Base-by-base conservation (phyloP, 1,284 basidiomycete species). In the Clitocybe nebularis region DNA sequence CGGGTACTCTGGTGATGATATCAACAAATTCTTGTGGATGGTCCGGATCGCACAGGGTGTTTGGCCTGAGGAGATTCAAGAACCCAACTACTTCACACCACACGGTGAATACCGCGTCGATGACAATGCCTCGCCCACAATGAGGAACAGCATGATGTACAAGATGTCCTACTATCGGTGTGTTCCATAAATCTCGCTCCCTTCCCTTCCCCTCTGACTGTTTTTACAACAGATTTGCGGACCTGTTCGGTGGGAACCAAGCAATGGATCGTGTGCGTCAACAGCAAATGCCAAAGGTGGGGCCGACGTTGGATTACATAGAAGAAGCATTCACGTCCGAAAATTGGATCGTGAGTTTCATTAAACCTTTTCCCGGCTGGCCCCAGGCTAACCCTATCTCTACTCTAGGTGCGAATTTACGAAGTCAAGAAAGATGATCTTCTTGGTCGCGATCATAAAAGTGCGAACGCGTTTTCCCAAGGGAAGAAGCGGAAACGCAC, bases 11-110 rank as follows among this genome's bases (percentile, higher is more conserved):
- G 96, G 96, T 10, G 96, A 99, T 66, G 96, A 99, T 63, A 92
- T 99, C 71, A 99, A 99, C 82, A 99, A 99, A 71, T 99, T 96
- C 78, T 69, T 99, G 44, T 96, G 92, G 92, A 95, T 95, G 93
- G 89, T 98, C 49, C 83, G 96, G 45, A 98, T 98, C 58, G 89
- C 96, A 2, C 93, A 97, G 60, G 95, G 96, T 45, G 89, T 97
- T 37, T 99, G 96, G 96, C 96, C 96, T 1, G 92, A 98, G 39
- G 96, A 99, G 67, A 91, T 99, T 47, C 86, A 89, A 59, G 96
- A 99, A 67, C 75, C 82, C 22, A 87, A 89, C 60, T 99, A 91
- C 74, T 99, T 99, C 67, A 98, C 89, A 0, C 71, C 82, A n/a
- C 72, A 84, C 8, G 96, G 96, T 34, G 93, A 99, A 62, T 99